phyloP scores from a whole-genome alignment of 441 rosid species.

The Lepidium campestre region DNA sequence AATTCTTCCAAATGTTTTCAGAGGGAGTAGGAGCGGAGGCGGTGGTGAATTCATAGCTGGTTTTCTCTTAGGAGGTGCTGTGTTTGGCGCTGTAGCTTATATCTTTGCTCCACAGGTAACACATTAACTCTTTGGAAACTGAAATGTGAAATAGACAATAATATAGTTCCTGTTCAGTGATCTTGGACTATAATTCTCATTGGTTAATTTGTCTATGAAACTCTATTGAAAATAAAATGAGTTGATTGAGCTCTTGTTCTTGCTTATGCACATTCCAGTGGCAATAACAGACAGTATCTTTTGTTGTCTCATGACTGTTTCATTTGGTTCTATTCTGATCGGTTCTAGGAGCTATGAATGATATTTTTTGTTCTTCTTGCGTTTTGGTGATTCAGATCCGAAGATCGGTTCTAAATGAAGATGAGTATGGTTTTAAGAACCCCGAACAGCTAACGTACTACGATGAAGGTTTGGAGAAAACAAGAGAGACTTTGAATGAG shows the following conservation, averaged over 20 bases:
- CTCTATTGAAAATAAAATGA: neutral
- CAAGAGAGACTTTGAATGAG: constrained; percentile 75
- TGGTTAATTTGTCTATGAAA: neutral
- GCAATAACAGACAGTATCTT: neutral
- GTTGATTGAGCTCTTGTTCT: neutral
- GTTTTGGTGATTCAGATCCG: constrained; percentile 48
- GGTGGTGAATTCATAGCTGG: constrained; percentile 87
- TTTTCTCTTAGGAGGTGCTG: constrained; percentile 80
- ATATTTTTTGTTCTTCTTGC: neutral
- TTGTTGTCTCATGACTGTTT: neutral
- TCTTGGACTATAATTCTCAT: neutral
- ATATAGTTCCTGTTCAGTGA: neutral
- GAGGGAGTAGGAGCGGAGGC: constrained; percentile 55
- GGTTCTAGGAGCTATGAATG: neutral
- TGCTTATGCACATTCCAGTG: neutral
- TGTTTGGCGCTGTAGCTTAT: constrained; percentile 78
- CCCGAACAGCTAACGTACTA: constrained; percentile 67
- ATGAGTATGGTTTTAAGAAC: constrained; percentile 73
- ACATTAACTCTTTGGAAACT: neutral
- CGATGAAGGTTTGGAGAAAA: constrained; percentile 88
- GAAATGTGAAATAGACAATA: neutral
- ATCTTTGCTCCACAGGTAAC: constrained; percentile 91
- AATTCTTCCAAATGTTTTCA: constrained; percentile 13
- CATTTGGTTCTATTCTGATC: too few species aligned
- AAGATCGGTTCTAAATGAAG: constrained; percentile 68